Conservation (phyloP, 371 early-diverging fungal genomes). For the Mortierella sp. region DNA sequence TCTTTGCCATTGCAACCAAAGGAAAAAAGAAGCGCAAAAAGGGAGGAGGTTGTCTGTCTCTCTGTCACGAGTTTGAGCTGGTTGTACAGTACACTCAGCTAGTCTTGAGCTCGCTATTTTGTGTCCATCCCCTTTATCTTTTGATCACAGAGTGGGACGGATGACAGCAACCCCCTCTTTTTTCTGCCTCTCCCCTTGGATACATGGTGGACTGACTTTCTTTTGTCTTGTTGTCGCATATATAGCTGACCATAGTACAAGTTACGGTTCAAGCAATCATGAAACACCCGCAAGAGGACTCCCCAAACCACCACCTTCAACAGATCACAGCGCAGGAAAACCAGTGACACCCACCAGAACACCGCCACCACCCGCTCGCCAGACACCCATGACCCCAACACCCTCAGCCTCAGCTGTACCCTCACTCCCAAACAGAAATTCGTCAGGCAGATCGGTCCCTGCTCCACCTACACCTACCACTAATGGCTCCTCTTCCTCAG, state of each 20-base stretch:
- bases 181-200: not conserved
- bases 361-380: conserved; percentile 52
- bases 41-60: not conserved
- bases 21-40: not conserved
- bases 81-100: not conserved
- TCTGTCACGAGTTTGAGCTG: not conserved
- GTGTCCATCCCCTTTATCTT: not conserved
- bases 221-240: not conserved
- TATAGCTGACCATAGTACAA: conserved; percentile 37
- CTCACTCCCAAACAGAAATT: conserved; percentile 30
- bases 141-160: not conserved
- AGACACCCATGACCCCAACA: conserved; percentile 46
- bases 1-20: not conserved
- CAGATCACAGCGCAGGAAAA: conserved; percentile 30
- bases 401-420: conserved; percentile 47
- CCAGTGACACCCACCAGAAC: conserved; percentile 45
- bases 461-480: conserved; percentile 58
- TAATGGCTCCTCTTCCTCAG: conserved; percentile 33
- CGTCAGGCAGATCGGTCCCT: conserved; percentile 42
- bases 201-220: not conserved
- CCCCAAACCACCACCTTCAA: conserved; percentile 44
- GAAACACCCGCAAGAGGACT: conserved; percentile 47
- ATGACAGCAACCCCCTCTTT: not conserved
- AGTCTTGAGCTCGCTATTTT: not conserved
- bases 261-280: conserved; percentile 28